These are phyloP conservation scores for Boletus pseudopeckii DNA, from an alignment of 768 basidiomycete species.

Conservation along the genomic window DNA sequence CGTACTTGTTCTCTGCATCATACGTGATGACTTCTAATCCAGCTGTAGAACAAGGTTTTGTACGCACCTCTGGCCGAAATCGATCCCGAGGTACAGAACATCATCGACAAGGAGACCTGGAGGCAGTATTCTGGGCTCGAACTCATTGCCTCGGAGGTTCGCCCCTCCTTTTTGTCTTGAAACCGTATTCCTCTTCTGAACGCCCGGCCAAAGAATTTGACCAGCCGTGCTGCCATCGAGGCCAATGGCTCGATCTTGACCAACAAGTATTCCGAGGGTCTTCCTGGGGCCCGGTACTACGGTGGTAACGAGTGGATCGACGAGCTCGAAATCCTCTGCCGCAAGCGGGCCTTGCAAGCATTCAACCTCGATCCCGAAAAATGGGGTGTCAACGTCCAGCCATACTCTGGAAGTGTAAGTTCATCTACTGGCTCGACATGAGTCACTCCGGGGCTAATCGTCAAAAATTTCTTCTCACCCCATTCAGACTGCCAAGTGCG, in stretches of 20 bases:
- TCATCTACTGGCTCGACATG: neutral
- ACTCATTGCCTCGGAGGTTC: conserved; percentile 97
- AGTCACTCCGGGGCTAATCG: conserved; percentile 9
- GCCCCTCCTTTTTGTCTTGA: conserved; percentile 6
- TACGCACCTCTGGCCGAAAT: conserved; percentile 86
- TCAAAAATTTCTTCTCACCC: neutral
- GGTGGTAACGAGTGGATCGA: conserved; percentile 98
- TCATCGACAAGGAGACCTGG: conserved; percentile 99
- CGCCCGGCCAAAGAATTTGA: conserved; percentile 70
- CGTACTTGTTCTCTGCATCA: conserved; percentile 22
- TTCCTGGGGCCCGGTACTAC: conserved; percentile 95
- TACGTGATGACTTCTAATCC: neutral
- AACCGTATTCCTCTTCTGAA: neutral
- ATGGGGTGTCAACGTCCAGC: conserved; percentile 99
- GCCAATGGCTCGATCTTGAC: conserved; percentile 98
- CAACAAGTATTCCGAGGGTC: conserved; percentile 99
- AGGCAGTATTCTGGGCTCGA: conserved; percentile 96
- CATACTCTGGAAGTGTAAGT: conserved; percentile 89
- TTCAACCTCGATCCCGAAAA: conserved; percentile 90
- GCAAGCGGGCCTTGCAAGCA: conserved; percentile 91
- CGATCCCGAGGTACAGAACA: conserved; percentile 93
- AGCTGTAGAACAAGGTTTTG: conserved; percentile 79
- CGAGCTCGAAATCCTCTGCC: conserved; percentile 91
- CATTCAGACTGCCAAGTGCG: conserved; percentile 81
- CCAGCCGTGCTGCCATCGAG: conserved; percentile 92